These are phyloP conservation scores for Psilocybe tampanensis DNA, from an alignment of 768 basidiomycete genomes.

Conservation along the genomic window DNA sequence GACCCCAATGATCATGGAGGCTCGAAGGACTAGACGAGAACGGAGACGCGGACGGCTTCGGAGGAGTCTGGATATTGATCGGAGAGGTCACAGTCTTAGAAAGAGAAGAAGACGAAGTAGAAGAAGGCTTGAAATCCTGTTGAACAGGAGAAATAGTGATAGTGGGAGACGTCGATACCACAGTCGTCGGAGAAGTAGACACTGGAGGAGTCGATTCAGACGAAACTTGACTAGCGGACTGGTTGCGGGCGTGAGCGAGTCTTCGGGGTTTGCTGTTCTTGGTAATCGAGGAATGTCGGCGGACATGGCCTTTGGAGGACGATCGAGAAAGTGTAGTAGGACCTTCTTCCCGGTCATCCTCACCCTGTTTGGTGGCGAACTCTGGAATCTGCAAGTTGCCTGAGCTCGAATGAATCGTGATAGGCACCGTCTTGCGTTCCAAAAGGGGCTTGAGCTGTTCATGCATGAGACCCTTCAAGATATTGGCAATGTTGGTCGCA, in stretches of 20 bases:
- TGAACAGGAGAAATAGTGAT: constrained; percentile 17
- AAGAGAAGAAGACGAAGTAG: constrained; percentile 12
- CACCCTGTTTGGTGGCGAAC: background rate
- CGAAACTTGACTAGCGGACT: constrained; percentile 13
- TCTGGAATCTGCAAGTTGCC: constrained; percentile 10
- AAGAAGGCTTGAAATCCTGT: constrained; percentile 5
- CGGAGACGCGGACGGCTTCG: constrained; percentile 13
- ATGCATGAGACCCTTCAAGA: constrained; percentile 44
- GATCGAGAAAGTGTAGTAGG: constrained; percentile 8
- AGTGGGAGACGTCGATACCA: constrained; percentile 11
- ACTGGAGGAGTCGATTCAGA: constrained; percentile 13
- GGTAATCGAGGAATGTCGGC: constrained; percentile 14
- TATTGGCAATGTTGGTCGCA: constrained; percentile 49
- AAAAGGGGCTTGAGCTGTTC: constrained; percentile 45
- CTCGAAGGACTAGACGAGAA: constrained; percentile 23
- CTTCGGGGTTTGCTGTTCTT: constrained; percentile 12
- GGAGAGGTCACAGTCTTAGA: constrained; percentile 12
- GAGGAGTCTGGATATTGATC: constrained; percentile 15
- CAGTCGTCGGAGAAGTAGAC: constrained; percentile 13
- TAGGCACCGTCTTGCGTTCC: constrained; percentile 27
- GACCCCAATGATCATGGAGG: constrained; percentile 14
- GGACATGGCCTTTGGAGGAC: constrained; percentile 12
- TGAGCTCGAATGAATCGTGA: constrained; percentile 5
- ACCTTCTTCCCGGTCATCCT: constrained; percentile 17
- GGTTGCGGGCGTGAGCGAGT: constrained; percentile 13